Base-by-base conservation (phyloP, 768 basidiomycete genomes). In the Guyanaporus albipodus region DNA sequence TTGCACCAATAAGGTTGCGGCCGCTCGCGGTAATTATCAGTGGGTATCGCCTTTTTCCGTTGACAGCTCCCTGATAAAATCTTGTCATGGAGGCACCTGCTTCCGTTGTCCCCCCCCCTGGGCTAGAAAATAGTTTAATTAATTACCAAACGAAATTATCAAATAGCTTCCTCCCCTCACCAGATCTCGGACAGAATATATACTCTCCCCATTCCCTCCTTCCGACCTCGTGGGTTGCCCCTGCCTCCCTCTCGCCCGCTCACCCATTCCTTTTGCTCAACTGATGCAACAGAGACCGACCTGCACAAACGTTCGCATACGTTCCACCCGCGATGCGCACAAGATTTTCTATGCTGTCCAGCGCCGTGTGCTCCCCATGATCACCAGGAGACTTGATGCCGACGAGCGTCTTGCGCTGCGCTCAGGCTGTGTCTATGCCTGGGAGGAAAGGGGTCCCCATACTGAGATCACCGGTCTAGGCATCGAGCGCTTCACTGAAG, bases 401-500 rank as follows among this genome's bases (percentile, higher is more conserved):
- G 83, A 87, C 57, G 88, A 91, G 60, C 79, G 84, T 37, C 70
- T 73, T 15, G 78, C 79, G 3, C 67, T 85, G 45, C 53, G 58
- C 28, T 68, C 66, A 8, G 66, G 70, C 34, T 69, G 64, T 47
- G 74, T 79, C 29, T 79, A 77, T 44, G 75, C 75, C 42, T 78
- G 87, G 87, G 87, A 88, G 67, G 87, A 88, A 60, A 73, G 86
- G 38, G 79, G 79, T 19, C 82, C 85, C 14, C 79, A 82, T 55
- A 77, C 78, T 19, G 87, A 87, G 64, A 78, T 86, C 12, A 85
- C 83, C 3, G 86, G 87, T 12, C 73, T 87, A 26, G 85, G 86
- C 24, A 91, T 91, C 60, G 89, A 91, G 60, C 77, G 88, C 23
- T 91, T 88, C 67, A 91, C 88, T 4, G 88, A 91, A 62, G 88